phyloP scores from a whole-genome alignment of 306 rosid genomes.

The Trifolium repens region DNA sequence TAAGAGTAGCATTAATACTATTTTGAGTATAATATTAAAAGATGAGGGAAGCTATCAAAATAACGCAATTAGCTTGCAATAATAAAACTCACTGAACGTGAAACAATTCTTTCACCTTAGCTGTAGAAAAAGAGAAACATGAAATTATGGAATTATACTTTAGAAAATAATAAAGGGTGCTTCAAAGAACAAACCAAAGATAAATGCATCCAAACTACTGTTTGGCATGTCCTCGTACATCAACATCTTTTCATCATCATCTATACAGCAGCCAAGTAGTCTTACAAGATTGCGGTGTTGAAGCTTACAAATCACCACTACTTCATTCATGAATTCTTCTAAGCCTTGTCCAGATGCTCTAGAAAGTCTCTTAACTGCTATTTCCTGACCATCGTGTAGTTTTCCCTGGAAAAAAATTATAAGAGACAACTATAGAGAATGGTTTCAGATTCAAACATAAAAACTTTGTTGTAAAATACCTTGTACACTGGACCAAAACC shows the following conservation, averaged over 20 bases:
- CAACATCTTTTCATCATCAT: constrained; percentile 48
- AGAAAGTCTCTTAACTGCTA: constrained; percentile 42
- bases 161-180: not conserved
- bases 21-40: no score
- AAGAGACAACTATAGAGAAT: not conserved
- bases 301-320: constrained; percentile 24
- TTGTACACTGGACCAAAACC: not conserved
- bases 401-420: not conserved
- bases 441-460: not conserved
- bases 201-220: constrained; percentile 37
- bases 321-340: constrained; percentile 44
- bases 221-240: constrained; percentile 53
- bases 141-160: not conserved
- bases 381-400: constrained; percentile 25
- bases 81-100: not conserved
- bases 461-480: not conserved
- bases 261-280: constrained; percentile 42
- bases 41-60: no score
- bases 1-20: not conserved
- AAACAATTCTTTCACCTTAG: not conserved
- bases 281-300: constrained; percentile 50
- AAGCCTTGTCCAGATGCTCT: constrained; percentile 36
- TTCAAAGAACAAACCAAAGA: constrained; percentile 43
- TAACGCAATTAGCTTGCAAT: not conserved
- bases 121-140: not conserved